Evolutionary conservation across 2,329 filamentous ascomycete species (phyloP), one percentile per base, ranked within the genome.

Genomic region (Aspergillus niger): DNA sequence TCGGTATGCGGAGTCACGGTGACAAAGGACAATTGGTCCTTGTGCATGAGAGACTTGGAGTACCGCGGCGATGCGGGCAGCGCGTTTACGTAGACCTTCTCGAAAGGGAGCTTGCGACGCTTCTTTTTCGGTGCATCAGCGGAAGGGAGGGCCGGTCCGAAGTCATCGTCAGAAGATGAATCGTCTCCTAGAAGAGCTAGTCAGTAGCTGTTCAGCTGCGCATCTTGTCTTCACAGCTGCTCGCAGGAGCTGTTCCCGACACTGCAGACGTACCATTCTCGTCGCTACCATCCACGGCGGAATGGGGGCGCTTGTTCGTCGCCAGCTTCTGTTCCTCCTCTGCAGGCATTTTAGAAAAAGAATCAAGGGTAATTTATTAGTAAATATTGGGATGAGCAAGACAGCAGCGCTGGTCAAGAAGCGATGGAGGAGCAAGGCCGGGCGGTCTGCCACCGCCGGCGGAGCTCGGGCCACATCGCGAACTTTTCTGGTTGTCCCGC

Each of bases 41-140:
- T 93, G 84, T 99, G 95, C 96, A 99, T 99, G 71, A 99, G 83
- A 49, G 95, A 98, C 73, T 93, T 96, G 60, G 91, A 96, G 79
- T 99, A 99, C 49, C 91, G 89, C 39, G 83, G 72, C 20, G 91
- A 91, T 54, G 86, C 86, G 4, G 95, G 95, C 39, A 99, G 85
- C 41, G 95, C 94, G 60, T 91, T 91, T 65, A 98, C 82, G 78
- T 97, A 98, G 70, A 98, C 88, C 76, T 95, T 97, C 79, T 98
- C 94, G 80, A 97, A 94, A 1, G 91, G 92, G 2, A 99, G 87
- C 69, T 91, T 91, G 69, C 93, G 86, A 65, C 91, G 89, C 80
- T 97, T 97, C 84, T 96, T 96, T 82, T 94, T 94, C 57, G 88
- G 90, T 2, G 89, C 87, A 20, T 85, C 88, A 53, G 88, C 85